Percentiles rank a stretch among this genome's conserved stretches.
phyloP scores from a whole-genome alignment of 2,329 filamentous ascomycete species.

The Xylaria sp. region DNA sequence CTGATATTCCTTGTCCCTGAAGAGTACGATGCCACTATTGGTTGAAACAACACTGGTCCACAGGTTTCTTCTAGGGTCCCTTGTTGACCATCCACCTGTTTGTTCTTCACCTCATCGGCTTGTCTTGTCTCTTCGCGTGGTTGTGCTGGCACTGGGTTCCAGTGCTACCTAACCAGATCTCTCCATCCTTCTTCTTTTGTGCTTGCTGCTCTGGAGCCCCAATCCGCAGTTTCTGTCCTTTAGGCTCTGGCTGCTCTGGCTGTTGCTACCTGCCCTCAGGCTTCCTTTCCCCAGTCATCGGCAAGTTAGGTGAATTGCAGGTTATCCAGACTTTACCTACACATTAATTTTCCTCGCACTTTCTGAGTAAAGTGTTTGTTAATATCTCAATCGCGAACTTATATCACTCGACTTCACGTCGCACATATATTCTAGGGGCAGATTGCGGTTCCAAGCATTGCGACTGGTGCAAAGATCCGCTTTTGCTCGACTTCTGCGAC shows the following conservation, averaged over 20 bases:
- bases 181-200: constrained; percentile 24
- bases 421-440: constrained; percentile 31
- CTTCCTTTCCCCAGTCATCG: constrained; percentile 18
- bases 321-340: constrained; percentile 21
- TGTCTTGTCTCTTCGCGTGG: constrained; percentile 26
- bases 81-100: constrained; percentile 27
- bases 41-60: constrained; percentile 8
- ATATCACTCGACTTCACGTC: constrained; percentile 13
- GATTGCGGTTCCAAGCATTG: constrained; percentile 33
- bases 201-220: constrained; percentile 18
- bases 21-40: constrained; percentile 21
- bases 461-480: constrained; percentile 39
- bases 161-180: constrained; percentile 31
- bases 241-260: constrained; percentile 15
- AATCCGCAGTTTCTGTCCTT: constrained; percentile 24
- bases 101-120: constrained; percentile 26
- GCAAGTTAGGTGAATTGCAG: constrained; percentile 23
- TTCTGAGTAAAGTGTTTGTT: constrained; percentile 25
- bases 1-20: constrained; percentile 29
- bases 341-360: constrained; percentile 13
- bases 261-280: neutral
- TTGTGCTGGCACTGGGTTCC: constrained; percentile 31
- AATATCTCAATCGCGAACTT: constrained; percentile 26
- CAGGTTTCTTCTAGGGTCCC: constrained; percentile 23
- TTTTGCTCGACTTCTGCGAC: constrained; percentile 53